Base-by-base conservation (phyloP, 2,329 filamentous ascomycete genomes). In the Triangularia setosa region DNA sequence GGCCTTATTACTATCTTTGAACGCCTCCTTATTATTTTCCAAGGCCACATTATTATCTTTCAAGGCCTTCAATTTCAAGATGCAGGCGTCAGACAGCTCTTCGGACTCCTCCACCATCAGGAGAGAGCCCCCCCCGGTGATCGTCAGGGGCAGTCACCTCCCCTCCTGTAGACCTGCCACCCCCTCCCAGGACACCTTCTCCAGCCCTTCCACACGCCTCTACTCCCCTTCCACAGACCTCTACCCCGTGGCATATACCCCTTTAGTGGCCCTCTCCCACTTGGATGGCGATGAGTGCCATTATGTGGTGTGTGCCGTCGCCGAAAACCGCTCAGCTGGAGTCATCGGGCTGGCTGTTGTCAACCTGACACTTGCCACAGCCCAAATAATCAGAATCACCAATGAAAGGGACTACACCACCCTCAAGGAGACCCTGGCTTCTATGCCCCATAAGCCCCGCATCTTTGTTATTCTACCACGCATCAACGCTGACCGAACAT, bases 331-430 rank as follows among this genome's bases (percentile, higher is more conserved):
- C 18, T 66, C 63, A 11, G 61, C 62, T 3, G 65, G 67, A 8
- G 64, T 71, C 6, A 57, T 72, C 21, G 70, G 68, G 4, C 11
- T 72, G 14, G 66, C 70, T 1, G 40, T 61, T 21, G 55, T 72
- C 35, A 68, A 71, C 59, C n/a, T 67, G 1, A 64, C 61, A 4
- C 28, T 64, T 0, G 67, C 63, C 14, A 55, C 58, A 14, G 67
- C 64, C 1, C 64, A 70, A 4, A 56, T 72, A 1, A 52, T 60
- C 18, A 61, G 63, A 11, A 61, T 72, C 16, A 48, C 70, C n/a
- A 69, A 68, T 23, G 67, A 70, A 9, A 63, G 69, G 27, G 65
- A 61, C 48, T 72, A 69, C 53, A 60, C 58, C 6, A 62, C 58
- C 3, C 55, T 71, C 1, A 25, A 61, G 5, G 65, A 69, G 9